Evolutionary conservation across 192 early-diverging fungal species (phyloP).

Genomic region (Coemansia sp.): DNA sequence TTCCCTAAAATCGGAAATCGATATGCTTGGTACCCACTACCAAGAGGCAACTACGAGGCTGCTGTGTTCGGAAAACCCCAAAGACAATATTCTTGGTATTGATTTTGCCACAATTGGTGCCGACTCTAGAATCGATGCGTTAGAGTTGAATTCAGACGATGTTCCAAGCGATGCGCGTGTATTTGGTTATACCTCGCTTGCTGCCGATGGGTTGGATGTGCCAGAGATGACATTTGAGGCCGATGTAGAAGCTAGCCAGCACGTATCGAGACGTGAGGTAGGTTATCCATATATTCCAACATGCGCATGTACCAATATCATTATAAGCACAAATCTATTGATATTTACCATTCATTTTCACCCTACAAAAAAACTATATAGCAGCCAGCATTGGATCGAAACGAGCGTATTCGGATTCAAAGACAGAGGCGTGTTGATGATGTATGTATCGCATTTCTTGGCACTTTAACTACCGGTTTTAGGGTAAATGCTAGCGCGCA

Average conservation of each 20-base stretch:
- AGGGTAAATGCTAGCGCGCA: too few species aligned
- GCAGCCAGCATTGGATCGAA: constrained; percentile 20
- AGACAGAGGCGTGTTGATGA: constrained; percentile 27
- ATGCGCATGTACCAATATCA: too few species aligned
- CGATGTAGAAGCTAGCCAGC: constrained; percentile 13
- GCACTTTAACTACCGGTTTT: too few species aligned
- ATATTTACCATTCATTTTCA: background rate
- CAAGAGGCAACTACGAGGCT: constrained; percentile 27
- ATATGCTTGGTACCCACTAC: constrained; percentile 26
- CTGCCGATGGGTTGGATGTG: constrained; percentile 16
- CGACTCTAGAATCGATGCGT: background rate
- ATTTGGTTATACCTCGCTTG: constrained; percentile 28
- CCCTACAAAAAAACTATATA: background rate
- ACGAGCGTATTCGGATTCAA: constrained; percentile 40
- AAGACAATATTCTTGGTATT: background rate
- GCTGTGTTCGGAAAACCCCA: background rate
- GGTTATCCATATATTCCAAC: background rate
- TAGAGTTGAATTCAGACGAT: background rate
- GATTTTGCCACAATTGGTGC: background rate
- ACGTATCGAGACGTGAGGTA: background rate
- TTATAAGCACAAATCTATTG: background rate
- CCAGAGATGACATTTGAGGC: constrained; percentile 37
- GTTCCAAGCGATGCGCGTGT: constrained; percentile 18
- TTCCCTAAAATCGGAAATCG: constrained; percentile 45
- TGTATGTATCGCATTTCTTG: constrained; percentile 5